Conservation (phyloP, 768 basidiomycete species). For the Nidularia pulvinata region DNA sequence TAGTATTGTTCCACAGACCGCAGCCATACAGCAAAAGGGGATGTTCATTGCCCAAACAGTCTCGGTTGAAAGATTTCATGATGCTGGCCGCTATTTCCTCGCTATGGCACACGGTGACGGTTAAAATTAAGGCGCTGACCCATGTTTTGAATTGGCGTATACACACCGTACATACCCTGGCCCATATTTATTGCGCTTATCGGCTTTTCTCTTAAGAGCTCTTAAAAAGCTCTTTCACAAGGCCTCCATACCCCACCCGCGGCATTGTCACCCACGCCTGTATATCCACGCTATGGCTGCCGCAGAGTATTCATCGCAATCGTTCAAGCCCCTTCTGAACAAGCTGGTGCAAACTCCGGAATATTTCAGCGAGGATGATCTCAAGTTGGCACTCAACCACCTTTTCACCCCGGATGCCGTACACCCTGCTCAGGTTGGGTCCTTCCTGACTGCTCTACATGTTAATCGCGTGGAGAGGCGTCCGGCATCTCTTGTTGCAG, state of each 20-base stretch:
- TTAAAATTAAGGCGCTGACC: too few species aligned
- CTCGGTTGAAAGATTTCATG: too few species aligned
- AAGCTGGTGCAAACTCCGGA: constrained; percentile 83
- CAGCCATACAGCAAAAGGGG: too few species aligned
- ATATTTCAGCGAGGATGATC: constrained; percentile 77
- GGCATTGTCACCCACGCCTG: not conserved
- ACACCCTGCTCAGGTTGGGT: constrained; percentile 78
- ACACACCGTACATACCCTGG: too few species aligned
- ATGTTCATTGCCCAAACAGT: too few species aligned
- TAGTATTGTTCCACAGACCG: too few species aligned
- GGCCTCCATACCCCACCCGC: not conserved
- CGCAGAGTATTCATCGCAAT: constrained; percentile 25
- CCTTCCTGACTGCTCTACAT: constrained; percentile 88
- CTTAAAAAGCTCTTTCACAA: not conserved
- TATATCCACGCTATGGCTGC: not conserved
- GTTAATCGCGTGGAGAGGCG: constrained; percentile 75
- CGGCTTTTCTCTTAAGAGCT: too few species aligned
- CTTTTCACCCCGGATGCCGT: constrained; percentile 66
- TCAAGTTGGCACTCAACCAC: constrained; percentile 72
- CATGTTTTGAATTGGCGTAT: too few species aligned
- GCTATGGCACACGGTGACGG: too few species aligned
- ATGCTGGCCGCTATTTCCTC: too few species aligned
- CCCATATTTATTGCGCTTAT: too few species aligned
- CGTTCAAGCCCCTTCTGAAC: constrained; percentile 78
- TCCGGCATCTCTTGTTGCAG: constrained; percentile 77